Base-by-base conservation (phyloP, 768 basidiomycete species). In the Flagelloscypha sp. region DNA sequence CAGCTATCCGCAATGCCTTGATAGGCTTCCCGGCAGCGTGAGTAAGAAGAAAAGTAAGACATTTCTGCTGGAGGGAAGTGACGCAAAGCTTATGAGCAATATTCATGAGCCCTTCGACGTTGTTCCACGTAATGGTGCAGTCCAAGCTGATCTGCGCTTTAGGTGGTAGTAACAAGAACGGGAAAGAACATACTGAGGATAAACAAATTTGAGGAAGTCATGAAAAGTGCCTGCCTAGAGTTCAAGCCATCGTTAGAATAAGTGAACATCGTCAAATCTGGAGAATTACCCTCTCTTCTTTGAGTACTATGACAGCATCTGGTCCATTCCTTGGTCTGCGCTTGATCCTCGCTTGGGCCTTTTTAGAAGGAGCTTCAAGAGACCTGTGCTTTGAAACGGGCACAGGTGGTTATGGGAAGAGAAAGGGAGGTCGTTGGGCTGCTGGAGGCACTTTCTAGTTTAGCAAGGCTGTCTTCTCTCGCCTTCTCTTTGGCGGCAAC, bases 41-140 rank as follows among this genome's bases (percentile, higher is more conserved):
- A 0, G 87, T 88, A 30, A 95, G 72, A 20, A 97, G 71, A 59
- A 95, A 97, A 3, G 74, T 76, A 20, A 86, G 70, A 56, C 89
- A 94, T 50, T 86, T 78, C 27, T 72, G 72, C 50, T 88, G 84
- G 25, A 95, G 66, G 3, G 83, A 64, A 2, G 85, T 79, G 4
- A 87, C 84, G 43, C 84, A 84, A 37, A 94, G 76, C 52, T 90
- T 93, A 57, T 86, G 79, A 2, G 88, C 79, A 15, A 94, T 82
- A 50, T 92, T 87, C 76, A 92, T 84, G 27, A 89, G 70, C 25
- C 82, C 81, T 48, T 88, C 89, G 18, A 89, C 93, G 54, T 95
- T 95, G 48, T 87, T 85, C 88, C 92, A 97, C 0, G 87, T 84
- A 36, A 94, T 90, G 7, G 86, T 86, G 59, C 90, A 94, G 44